A percentile compares a stretch with the other conserved stretches of the same genome.
These are phyloP conservation scores for Corniculantispora saksenae DNA, from an alignment of 2,329 filamentous ascomycete genomes.

Conservation along the genomic window DNA sequence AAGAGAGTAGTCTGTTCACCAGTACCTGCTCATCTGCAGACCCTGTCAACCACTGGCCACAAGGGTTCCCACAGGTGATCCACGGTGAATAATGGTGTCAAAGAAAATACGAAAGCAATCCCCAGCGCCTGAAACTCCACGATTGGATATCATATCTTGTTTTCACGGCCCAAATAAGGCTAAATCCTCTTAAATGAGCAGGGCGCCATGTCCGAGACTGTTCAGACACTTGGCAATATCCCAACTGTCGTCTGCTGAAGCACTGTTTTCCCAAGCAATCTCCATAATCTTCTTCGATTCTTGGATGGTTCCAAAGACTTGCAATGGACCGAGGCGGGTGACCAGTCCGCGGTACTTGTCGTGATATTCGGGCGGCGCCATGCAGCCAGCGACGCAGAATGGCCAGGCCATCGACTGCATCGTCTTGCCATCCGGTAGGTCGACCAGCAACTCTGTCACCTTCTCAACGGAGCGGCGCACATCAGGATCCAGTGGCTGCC, in stretches of 20 bases:
- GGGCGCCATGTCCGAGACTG: conserved; percentile 40
- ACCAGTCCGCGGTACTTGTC: conserved; percentile 44
- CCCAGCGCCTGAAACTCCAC: neutral
- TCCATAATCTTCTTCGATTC: conserved; percentile 49
- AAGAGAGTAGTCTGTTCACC: neutral
- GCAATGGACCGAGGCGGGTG: conserved; percentile 41
- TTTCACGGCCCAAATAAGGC: neutral
- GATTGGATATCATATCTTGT: neutral
- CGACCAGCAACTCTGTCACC: conserved; percentile 37
- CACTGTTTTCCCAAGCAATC: conserved; percentile 44
- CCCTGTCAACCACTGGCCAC: neutral
- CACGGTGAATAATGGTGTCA: neutral
- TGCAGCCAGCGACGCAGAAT: conserved; percentile 44
- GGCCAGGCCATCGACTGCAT: conserved; percentile 43
- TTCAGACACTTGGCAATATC: conserved; percentile 46
- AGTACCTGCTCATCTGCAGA: neutral
- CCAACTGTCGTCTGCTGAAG: conserved; percentile 44
- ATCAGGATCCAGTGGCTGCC: conserved; percentile 49
- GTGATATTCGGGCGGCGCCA: conserved; percentile 42
- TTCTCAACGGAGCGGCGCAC: conserved; percentile 37
- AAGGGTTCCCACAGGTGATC: neutral
- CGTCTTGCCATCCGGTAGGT: conserved; percentile 32
- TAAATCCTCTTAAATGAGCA: conserved; percentile 34
- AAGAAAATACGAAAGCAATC: neutral
- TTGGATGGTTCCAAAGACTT: conserved; percentile 47